These are phyloP conservation scores for Fusarium incarnatum DNA, from an alignment of 2,329 filamentous ascomycete genomes.

Conservation along the genomic window DNA sequence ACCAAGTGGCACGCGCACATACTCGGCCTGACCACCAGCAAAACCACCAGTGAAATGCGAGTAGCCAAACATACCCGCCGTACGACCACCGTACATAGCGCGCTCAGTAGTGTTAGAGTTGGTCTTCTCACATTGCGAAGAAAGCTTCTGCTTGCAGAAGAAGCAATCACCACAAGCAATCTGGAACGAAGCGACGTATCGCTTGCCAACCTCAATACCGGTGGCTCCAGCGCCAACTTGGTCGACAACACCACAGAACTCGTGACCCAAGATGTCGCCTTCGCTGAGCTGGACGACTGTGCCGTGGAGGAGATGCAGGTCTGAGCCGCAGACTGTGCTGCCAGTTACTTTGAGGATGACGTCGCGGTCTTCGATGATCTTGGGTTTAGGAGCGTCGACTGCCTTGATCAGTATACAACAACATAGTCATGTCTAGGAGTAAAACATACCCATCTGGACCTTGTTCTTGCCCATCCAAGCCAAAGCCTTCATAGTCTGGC, in stretches of 20 bases:
- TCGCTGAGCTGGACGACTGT: conserved; percentile 68
- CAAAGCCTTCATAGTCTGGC: conserved; percentile 80
- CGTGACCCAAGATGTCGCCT: conserved; percentile 75
- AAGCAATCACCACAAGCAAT: conserved; percentile 80
- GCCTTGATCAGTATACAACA: neutral
- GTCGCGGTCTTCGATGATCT: conserved; percentile 77
- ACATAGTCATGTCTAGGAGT: neutral
- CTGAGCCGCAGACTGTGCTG: conserved; percentile 69
- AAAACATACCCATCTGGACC: conserved; percentile 70
- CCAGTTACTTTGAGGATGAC: conserved; percentile 83
- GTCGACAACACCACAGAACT: conserved; percentile 69
- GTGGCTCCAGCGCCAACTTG: conserved; percentile 66
- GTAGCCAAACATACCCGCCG: conserved; percentile 79
- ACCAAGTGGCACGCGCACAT: conserved; percentile 82
- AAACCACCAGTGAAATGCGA: conserved; percentile 87
- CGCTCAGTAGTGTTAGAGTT: conserved; percentile 78
- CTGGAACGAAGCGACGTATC: conserved; percentile 88
- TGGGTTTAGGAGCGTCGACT: conserved; percentile 76
- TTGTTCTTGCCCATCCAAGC: conserved; percentile 86
- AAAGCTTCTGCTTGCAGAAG: conserved; percentile 82
- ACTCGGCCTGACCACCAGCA: conserved; percentile 89
- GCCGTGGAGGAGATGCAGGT: conserved; percentile 68
- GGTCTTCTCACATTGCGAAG: conserved; percentile 83
- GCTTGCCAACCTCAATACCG: conserved; percentile 67
- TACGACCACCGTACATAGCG: conserved; percentile 82